Conservation (phyloP, 805 yeast species). For the Hanseniaspora occidentalis region DNA sequence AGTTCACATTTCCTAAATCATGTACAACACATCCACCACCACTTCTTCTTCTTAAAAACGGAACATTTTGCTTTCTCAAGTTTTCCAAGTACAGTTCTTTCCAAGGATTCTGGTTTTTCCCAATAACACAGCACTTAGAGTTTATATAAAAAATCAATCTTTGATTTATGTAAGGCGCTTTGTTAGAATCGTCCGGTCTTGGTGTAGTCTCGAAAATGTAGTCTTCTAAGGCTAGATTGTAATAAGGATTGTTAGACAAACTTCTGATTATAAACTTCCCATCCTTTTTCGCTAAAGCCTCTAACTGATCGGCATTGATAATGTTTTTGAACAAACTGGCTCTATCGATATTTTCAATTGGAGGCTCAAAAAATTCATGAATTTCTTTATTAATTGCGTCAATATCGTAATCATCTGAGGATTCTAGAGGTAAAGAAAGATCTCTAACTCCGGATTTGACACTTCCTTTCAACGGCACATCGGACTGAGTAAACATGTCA, state of each 20-base stretch:
- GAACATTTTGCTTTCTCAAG: constrained; percentile 38
- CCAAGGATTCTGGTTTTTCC: constrained; percentile 95
- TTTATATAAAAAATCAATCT: constrained; percentile 66
- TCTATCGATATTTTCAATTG: constrained; percentile 11
- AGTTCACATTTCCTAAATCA: constrained; percentile 80
- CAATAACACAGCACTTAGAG: constrained; percentile 79
- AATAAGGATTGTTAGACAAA: constrained; percentile 45
- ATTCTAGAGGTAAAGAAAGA: neutral
- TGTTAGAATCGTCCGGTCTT: constrained; percentile 4
- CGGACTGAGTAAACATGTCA: constrained; percentile 21
- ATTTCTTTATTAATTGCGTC: constrained; percentile 26
- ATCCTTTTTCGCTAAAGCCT: constrained; percentile 27
- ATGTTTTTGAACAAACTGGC: constrained; percentile 1
- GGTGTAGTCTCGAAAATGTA: constrained; percentile 61
- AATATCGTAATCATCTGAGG: neutral
- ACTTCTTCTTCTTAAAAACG: constrained; percentile 63
- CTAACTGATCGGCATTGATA: constrained; percentile 12
- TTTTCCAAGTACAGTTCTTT: constrained; percentile 60
- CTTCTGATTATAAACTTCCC: constrained; percentile 43
- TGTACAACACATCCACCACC: constrained; percentile 99
- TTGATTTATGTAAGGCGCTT: constrained; percentile 23
- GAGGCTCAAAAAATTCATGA: constrained; percentile 21
- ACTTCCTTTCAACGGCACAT: too few relatives aligned
- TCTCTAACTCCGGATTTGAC: too few relatives aligned
- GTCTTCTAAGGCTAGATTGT: constrained; percentile 75